phyloP scores from a whole-genome alignment of 2,329 filamentous ascomycete genomes.

The Fusarium setosum region DNA sequence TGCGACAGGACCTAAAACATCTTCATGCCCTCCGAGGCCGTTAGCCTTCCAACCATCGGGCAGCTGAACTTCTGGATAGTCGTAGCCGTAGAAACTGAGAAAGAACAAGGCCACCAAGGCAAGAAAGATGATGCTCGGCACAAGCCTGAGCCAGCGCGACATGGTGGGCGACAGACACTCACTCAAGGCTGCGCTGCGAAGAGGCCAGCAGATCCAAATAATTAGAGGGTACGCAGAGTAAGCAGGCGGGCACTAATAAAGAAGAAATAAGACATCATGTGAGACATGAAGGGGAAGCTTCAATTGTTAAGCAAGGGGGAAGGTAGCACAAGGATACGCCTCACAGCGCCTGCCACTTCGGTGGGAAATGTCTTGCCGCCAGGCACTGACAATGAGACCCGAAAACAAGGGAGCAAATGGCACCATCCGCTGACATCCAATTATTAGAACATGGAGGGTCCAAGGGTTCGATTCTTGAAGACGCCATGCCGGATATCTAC shows the following conservation, averaged over 20 bases:
- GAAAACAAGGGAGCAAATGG: too few relatives aligned
- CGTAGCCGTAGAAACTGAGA: neutral
- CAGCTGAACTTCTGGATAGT: neutral
- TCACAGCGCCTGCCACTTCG: neutral
- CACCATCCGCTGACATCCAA: too few relatives aligned
- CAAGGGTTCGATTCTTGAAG: too few relatives aligned
- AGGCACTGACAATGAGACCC: too few relatives aligned
- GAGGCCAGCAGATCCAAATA: neutral
- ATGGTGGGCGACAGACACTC: neutral
- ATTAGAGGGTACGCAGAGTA: neutral
- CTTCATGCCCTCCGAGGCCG: neutral
- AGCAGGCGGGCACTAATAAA: neutral
- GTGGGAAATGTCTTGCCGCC: too few relatives aligned
- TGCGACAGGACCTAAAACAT: neutral
- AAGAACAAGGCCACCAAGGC: neutral
- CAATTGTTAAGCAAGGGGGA: neutral
- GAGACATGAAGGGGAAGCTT: neutral
- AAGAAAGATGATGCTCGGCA: neutral
- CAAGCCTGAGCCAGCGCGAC: conserved; percentile 1
- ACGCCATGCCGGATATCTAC: too few relatives aligned
- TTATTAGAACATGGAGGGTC: too few relatives aligned
- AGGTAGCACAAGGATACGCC: neutral
- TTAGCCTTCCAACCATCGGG: neutral
- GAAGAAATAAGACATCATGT: neutral
- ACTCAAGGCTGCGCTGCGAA: neutral